Evolutionary conservation across 208 protist genomes (phyloP).

Genomic region (Crithidia mellificae): DNA sequence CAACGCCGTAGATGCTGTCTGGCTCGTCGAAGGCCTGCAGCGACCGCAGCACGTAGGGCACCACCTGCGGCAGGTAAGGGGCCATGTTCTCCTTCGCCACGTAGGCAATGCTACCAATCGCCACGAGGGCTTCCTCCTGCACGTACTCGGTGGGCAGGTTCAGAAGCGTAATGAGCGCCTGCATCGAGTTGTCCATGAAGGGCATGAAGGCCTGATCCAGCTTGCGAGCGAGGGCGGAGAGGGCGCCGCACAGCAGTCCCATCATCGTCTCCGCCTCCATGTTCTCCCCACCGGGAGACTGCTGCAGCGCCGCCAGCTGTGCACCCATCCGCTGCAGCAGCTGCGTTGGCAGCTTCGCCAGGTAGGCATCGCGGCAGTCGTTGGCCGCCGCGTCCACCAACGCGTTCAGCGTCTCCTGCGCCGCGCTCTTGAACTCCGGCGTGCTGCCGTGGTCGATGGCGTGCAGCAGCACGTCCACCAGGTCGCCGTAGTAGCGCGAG

Average conservation of each 20-base stretch:
- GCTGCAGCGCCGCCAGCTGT: slow-evolving; percentile 36
- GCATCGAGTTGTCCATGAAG: slow-evolving; percentile 62
- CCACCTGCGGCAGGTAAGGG: slow-evolving; percentile 81
- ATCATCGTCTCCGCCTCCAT: slow-evolving; percentile 75
- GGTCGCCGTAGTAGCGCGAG: slow-evolving; percentile 83
- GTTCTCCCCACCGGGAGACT: slow-evolving; percentile 17
- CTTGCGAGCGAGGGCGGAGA: slow-evolving; percentile 81
- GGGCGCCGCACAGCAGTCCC: slow-evolving; percentile 82
- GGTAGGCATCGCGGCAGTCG: slow-evolving; percentile 57
- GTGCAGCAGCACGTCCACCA: slow-evolving; percentile 61
- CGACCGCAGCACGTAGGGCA: slow-evolving; percentile 81
- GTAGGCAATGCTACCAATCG: slow-evolving; percentile 90
- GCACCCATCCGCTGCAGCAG: slow-evolving; percentile 68
- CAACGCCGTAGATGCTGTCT: slow-evolving; percentile 79
- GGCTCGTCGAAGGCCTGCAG: slow-evolving; percentile 82
- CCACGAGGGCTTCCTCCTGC: slow-evolving; percentile 94
- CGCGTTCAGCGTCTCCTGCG: slow-evolving; percentile 94
- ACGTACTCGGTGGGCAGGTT: slow-evolving; percentile 66
- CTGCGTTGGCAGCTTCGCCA: slow-evolving; percentile 75
- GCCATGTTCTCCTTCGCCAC: slow-evolving; percentile 74
- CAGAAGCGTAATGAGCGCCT: slow-evolving; percentile 59
- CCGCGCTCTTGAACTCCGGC: slow-evolving; percentile 70
- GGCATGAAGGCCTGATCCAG: slow-evolving; percentile 47
- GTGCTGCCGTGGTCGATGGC: slow-evolving; percentile 80
- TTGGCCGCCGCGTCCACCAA: slow-evolving; percentile 84